These are phyloP conservation scores for Blastomyces silverae DNA, from an alignment of 2,329 filamentous ascomycete species.

Conservation along the genomic window DNA sequence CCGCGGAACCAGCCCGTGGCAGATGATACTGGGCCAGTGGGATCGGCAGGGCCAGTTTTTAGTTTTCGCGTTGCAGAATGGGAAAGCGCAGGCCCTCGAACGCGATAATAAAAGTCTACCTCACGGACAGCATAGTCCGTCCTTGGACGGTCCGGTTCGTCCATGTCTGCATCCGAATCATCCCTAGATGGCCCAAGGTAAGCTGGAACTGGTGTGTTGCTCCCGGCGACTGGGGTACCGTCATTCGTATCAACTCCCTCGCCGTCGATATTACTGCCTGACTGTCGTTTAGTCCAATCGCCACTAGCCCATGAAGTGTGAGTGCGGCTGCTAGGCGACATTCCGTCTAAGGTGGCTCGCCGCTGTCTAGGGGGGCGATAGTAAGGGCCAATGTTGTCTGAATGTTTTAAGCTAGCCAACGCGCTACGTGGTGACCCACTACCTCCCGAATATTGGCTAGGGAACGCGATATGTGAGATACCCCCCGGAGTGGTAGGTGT, in stretches of 20 bases:
- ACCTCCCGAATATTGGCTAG: constrained; percentile 44
- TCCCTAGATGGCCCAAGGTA: constrained; percentile 49
- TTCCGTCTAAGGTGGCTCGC: constrained; percentile 54
- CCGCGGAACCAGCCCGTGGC: constrained; percentile 83
- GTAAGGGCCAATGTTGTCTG: constrained; percentile 65
- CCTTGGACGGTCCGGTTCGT: constrained; percentile 44
- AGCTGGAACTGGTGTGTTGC: constrained; percentile 47
- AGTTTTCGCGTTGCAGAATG: constrained; percentile 74
- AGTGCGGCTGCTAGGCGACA: constrained; percentile 39
- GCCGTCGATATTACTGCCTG: constrained; percentile 31
- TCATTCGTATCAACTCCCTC: constrained; percentile 35
- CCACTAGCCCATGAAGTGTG: constrained; percentile 43
- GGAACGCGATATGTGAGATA: constrained; percentile 56
- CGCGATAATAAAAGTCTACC: constrained; percentile 93
- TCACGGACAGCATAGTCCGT: constrained; percentile 91
- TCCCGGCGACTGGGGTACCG: constrained; percentile 38
- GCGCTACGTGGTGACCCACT: constrained; percentile 39
- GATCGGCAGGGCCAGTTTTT: constrained; percentile 90
- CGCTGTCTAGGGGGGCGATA: constrained; percentile 76
- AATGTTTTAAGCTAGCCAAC: constrained; percentile 43
- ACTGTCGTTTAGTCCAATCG: constrained; percentile 41
- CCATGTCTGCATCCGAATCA: constrained; percentile 49
- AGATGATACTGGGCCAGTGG: constrained; percentile 81
- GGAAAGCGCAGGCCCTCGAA: constrained; percentile 79
- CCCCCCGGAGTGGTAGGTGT: constrained; percentile 68